Evolutionary conservation across 176 grass and related monocot species (phyloP), one percentile per base, ranked within the genome.

Genomic region (Avena sativa): DNA sequence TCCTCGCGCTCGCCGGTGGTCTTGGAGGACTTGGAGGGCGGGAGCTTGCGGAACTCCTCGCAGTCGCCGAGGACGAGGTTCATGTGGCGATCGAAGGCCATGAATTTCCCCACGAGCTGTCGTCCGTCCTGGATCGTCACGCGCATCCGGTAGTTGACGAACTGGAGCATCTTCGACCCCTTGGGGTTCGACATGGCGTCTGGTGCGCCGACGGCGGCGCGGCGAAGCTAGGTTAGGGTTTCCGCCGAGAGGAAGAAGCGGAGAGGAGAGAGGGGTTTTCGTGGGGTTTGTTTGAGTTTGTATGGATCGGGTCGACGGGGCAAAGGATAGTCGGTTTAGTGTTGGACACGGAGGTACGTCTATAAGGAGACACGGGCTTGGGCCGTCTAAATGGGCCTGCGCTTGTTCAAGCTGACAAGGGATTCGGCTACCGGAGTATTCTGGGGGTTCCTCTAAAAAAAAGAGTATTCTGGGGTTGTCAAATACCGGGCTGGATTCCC

Each of bases 81-180:
- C 92, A 99, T 96, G 90, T 99, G 97, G 67, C 97, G 94, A 81
- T 99, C 97, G 97, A 99, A 99, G 59, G 97, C 97, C 94, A 99
- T 96, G 92, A 96, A 99, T 90, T 99, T 99, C 43, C 94, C 94
- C 23, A 99, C 97, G 20, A 99, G 92, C 76, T 99, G 97, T 6
- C 97, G 94, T 0, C 94, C 94, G 67, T 99, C 97, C 91, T 96
- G 97, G 92, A 99, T 96, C 64, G 97, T 99, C 16, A 99, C 97
- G 44, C 94, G 92, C 97, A 99, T 99, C 3, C 97, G 94, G 89
- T 99, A 99, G 92, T 99, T 99, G 71, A 99, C 46, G 86, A 93
- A 96, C 79, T 99, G 97, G 23, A 99, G 92, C 97, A 99, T 99
- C 91, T 99, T 99, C 25, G 97, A 96, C 4, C 97, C 97, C 92